Evolutionary conservation across 177 flowering plant species (phyloP).

Genomic region (Vitis hybrid): DNA sequence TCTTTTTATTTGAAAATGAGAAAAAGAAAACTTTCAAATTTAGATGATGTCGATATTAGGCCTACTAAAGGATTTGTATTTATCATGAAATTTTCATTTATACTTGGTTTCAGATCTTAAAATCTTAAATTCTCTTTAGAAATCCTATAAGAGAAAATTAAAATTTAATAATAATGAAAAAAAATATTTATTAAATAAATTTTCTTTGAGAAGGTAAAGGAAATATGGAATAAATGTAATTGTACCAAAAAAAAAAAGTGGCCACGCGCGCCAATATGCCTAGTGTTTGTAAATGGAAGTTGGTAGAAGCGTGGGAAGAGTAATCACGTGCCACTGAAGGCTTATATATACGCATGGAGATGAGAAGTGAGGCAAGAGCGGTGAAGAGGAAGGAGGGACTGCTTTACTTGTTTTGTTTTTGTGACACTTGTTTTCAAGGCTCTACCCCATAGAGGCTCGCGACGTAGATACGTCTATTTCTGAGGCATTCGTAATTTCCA

Average conservation of each 20-base stretch:
- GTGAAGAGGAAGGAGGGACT: constrained; percentile 17
- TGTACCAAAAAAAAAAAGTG: constrained; percentile 7
- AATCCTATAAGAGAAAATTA: too few species aligned
- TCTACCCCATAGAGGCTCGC: background rate
- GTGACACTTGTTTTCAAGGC: constrained; percentile 4
- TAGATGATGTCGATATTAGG: too few species aligned
- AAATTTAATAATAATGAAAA: too few species aligned
- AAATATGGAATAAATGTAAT: background rate
- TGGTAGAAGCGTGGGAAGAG: constrained; percentile 26
- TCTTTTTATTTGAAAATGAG: too few species aligned
- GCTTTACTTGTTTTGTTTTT: background rate
- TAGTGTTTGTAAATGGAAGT: constrained; percentile 16
- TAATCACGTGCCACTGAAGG: constrained; percentile 38
- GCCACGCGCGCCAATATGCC: constrained; percentile 38
- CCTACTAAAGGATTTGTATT: too few species aligned
- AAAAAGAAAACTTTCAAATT: too few species aligned
- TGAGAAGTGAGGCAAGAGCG: constrained; percentile 19
- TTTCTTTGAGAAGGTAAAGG: background rate
- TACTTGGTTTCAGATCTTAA: too few species aligned
- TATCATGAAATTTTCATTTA: too few species aligned
- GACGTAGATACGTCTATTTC: background rate
- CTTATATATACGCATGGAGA: constrained; percentile 34
- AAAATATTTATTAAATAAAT: too few species aligned
- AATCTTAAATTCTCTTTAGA: too few species aligned
- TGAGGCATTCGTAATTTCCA: background rate